Percentiles rank a stretch among this genome's conserved stretches.
Evolutionary conservation across 2,329 filamentous ascomycete species (phyloP).

Genomic region (Ophiostoma piceae): DNA sequence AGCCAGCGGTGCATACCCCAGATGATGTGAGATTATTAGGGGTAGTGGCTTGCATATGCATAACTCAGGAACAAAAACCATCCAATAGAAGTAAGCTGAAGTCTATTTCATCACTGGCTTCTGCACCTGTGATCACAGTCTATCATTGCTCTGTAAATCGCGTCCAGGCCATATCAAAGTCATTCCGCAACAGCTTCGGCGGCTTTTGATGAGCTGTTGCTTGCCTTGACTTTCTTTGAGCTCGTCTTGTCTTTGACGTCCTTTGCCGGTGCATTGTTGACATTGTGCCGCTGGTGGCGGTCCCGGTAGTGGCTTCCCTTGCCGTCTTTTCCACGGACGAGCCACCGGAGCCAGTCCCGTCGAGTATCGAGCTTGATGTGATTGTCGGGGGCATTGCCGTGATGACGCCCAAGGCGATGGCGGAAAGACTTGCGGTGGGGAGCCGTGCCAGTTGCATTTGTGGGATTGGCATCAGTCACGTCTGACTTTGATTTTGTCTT

Average conservation of each 20-base stretch:
- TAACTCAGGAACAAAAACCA: background rate
- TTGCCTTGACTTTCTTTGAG: background rate
- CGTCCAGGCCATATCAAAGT: background rate
- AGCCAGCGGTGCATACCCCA: background rate
- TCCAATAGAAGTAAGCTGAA: background rate
- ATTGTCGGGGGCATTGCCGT: background rate
- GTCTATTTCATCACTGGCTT: background rate
- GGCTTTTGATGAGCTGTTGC: too few species aligned
- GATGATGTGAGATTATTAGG: background rate
- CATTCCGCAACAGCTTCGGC: background rate
- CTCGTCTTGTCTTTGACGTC: background rate
- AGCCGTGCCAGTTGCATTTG: background rate
- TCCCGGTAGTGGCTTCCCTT: background rate
- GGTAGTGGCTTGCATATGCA: constrained; percentile 11
- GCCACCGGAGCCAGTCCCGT: constrained; percentile 17
- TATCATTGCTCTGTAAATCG: background rate
- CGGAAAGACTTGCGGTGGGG: background rate
- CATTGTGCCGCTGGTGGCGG: background rate
- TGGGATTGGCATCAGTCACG: background rate
- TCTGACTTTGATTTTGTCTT: too few species aligned
- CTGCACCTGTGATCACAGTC: background rate
- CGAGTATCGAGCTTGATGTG: constrained; percentile 17
- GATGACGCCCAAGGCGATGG: background rate
- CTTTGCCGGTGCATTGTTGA: background rate
- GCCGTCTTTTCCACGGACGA: constrained; percentile 6